Evolutionary conservation across 805 yeast genomes (phyloP).

Genomic region (Sugiyamaella valdiviana): DNA sequence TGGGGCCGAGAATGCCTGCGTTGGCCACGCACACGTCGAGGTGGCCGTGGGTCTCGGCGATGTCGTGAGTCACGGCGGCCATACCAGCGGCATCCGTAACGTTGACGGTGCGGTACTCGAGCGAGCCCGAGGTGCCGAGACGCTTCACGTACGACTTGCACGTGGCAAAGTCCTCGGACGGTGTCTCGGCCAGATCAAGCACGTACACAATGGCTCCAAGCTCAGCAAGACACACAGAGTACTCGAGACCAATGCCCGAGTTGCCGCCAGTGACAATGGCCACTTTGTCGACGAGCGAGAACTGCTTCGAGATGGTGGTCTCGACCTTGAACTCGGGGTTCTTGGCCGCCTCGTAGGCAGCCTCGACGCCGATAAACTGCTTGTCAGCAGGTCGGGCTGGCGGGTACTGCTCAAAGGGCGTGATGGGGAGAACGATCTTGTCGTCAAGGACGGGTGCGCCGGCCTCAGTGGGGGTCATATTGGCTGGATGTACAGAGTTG

Average conservation of each 20-base stretch:
- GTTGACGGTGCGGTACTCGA: slow-evolving; percentile 41
- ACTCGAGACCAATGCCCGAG: slow-evolving; percentile 40
- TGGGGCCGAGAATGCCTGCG: slow-evolving; percentile 52
- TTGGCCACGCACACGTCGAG: slow-evolving; percentile 65
- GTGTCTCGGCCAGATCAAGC: slow-evolving; percentile 25
- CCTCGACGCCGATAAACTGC: slow-evolving; percentile 25
- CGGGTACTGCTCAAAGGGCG: slow-evolving; percentile 21
- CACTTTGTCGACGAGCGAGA: slow-evolving; percentile 39
- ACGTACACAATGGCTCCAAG: slow-evolving; percentile 40
- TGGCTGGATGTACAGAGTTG: too few relatives aligned
- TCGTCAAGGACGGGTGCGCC: not conserved
- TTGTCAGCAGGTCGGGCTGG: slow-evolving; percentile 23
- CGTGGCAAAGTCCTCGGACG: slow-evolving; percentile 24
- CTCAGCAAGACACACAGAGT: slow-evolving; percentile 39
- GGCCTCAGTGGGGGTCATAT: not conserved
- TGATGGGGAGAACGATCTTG: slow-evolving; percentile 17
- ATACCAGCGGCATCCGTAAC: slow-evolving; percentile 41
- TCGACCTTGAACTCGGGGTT: slow-evolving; percentile 22
- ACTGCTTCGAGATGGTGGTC: slow-evolving; percentile 31
- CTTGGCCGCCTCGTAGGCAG: slow-evolving; percentile 24
- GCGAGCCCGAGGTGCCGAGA: slow-evolving; percentile 31
- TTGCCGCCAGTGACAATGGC: slow-evolving; percentile 42
- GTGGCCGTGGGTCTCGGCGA: slow-evolving; percentile 47
- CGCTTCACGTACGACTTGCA: slow-evolving; percentile 22
- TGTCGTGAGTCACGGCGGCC: slow-evolving; percentile 37